Base-by-base conservation (phyloP, 768 basidiomycete species). In the Trametes punicea region DNA sequence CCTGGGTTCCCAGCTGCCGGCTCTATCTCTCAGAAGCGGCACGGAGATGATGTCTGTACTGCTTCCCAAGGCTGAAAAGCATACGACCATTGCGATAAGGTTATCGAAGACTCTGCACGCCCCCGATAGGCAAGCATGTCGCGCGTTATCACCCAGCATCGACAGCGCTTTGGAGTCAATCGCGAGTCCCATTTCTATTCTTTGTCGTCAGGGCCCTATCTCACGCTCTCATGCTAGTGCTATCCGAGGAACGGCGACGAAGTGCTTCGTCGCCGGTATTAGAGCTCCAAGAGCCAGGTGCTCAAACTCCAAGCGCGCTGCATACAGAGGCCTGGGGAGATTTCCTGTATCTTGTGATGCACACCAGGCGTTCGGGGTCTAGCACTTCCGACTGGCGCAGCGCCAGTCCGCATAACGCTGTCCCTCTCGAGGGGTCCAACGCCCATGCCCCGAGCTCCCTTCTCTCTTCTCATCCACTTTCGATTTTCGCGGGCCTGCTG, bases 391-490 rank as follows among this genome's bases (percentile, higher is more conserved):
- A 33, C 21, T 10, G 29, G 51, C 38, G 23, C 51, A 44, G 51
- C 51, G 44, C 52, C 26, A 23, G 42, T 13, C 46, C 26, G 52
- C 44, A 54, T 54, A 54, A 54, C 44, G 23, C 51, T 25, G 26
- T 34, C 9, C 31, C 16, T 23, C 26, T 20, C 7, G 16, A 16
- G 20, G 31, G 15, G n/a, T 21, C 25, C 41, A 26, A 16, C 2
- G 27, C 23, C 16, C 44, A 46, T 36, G 8, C 44, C 31, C 34
- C 26, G 31, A 16, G 30, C 54, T 55, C 41, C 46, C n/a, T 15
- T 51, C 40, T 20, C 57, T 58, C 49, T 51, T 48, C 48, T 31
- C 60, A 50, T 29, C 46, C 26, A 20, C 51, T 29, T 33, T 44
- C 26, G 2, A 29, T n/a, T 46, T 31, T 46, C 34, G 18, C 23